Conservation (phyloP, 768 basidiomycete species). For the Albatrellus ellisii region DNA sequence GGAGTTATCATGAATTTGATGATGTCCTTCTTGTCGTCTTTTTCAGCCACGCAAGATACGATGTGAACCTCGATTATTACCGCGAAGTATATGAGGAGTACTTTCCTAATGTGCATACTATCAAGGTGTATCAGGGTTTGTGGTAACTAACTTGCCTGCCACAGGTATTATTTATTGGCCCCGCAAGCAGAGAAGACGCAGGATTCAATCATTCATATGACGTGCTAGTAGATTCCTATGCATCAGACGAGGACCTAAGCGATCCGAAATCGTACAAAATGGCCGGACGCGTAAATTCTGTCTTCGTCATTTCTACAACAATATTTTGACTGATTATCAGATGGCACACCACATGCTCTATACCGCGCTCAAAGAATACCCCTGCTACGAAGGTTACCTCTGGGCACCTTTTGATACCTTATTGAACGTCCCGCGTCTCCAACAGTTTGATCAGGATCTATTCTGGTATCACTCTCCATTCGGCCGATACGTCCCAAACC, state of each 20-base stretch:
- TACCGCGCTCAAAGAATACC: slow-evolving; percentile 28
- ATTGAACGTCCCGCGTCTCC: slow-evolving; percentile 34
- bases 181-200: slow-evolving; percentile 30
- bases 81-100: slow-evolving; percentile 31
- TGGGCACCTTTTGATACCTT: slow-evolving; percentile 41
- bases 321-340: slow-evolving; percentile 5
- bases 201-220: slow-evolving; percentile 38
- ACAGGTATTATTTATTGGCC: slow-evolving; percentile 37
- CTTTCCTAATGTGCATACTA: slow-evolving; percentile 33
- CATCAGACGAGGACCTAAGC: slow-evolving; percentile 29
- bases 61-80: slow-evolving; percentile 33
- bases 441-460: slow-evolving; percentile 29
- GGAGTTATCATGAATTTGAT: slow-evolving; percentile 25
- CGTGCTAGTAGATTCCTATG: slow-evolving; percentile 33
- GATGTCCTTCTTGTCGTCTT: slow-evolving; percentile 34
- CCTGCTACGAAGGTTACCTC: slow-evolving; percentile 36
- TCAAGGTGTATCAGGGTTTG: neutral
- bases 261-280: slow-evolving; percentile 25
- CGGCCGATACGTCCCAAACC: slow-evolving; percentile 29
- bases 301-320: neutral
- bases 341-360: slow-evolving; percentile 44
- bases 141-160: neutral
- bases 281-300: slow-evolving; percentile 27
- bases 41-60: slow-evolving; percentile 36
- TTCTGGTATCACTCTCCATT: slow-evolving; percentile 42